phyloP scores from a whole-genome alignment of 371 early-diverging fungal species.

The Aphelidium insulamus region DNA sequence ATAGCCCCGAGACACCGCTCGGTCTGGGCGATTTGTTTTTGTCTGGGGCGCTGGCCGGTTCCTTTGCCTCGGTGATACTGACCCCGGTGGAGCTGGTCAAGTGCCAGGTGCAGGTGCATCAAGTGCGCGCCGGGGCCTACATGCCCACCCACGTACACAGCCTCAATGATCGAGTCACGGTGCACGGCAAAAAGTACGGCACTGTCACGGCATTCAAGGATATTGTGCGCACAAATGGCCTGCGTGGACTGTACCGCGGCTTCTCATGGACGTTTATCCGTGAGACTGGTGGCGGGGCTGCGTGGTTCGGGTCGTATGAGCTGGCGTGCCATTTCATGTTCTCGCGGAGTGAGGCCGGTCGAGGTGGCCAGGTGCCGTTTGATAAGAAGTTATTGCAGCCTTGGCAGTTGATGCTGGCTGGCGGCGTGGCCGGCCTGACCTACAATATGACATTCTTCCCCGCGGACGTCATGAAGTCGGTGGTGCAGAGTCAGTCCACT shows the following conservation, averaged over 20 bases:
- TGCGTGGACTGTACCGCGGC: conserved; percentile 67
- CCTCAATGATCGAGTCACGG: conserved; percentile 24
- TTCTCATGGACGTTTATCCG: conserved; percentile 67
- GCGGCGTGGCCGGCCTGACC: conserved; percentile 77
- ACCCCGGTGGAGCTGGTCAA: conserved; percentile 91
- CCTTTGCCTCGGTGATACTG: conserved; percentile 59
- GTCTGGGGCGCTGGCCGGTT: conserved; percentile 70
- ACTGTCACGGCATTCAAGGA: too few species aligned
- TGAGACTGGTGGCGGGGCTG: conserved; percentile 77
- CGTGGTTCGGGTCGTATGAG: conserved; percentile 92
- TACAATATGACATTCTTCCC: conserved; percentile 80
- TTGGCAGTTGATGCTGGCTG: conserved; percentile 53
- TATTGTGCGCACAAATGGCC: conserved; percentile 34
- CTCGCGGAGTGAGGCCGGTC: conserved; percentile 3
- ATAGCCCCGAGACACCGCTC: conserved; percentile 5
- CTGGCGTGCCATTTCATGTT: conserved; percentile 36
- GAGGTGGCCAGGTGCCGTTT: conserved; percentile 1
- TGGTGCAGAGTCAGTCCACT: conserved; percentile 56
- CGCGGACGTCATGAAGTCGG: conserved; percentile 82
- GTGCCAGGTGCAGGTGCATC: conserved; percentile 81
- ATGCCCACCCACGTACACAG: too few species aligned
- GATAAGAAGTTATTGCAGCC: conserved; percentile 33
- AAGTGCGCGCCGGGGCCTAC: conserved; percentile 16
- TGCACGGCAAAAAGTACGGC: conserved; percentile 30
- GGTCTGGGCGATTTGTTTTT: conserved; percentile 18